Evolutionary conservation across 352 stramenopile genomes (phyloP), one percentile per base, ranked within the genome.

Genomic region (Globisporangium paroecandrum): DNA sequence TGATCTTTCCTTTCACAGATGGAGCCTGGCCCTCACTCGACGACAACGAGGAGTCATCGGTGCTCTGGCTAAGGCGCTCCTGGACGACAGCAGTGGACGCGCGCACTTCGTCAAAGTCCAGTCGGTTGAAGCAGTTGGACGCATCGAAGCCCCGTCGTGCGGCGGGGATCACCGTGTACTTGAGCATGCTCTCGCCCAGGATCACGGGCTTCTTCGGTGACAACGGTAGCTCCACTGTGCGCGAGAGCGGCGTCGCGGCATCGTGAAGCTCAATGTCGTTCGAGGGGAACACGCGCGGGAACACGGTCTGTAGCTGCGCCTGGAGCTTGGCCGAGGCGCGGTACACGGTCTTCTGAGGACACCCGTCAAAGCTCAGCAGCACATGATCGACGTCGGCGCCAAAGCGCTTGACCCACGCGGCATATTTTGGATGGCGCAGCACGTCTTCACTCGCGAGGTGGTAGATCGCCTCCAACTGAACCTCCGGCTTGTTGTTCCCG

Each of bases 131-230:
- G 69, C 84, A 93, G 56, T 58, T 65, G 13, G 77, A 78, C 1
- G 72, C 64, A 34, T 94, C 84, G 49, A 93, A 84, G 0, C 88
- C 86, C 20, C 82, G 88, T 12, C 85, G 87, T 60, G 74, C 73
- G 15, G 77, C 60, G 36, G 86, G 88, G 18, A 76, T 69, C 27
- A 94, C 25, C 24, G 77, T 82, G 63, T 87, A 93, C 63, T 81
- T 87, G 20, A 95, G 77, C 82, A 95, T 82, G 51, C 82, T 88
- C 70, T 93, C 82, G 10, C 76, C 85, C 0, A 90, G 58, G 29
- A 89, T 64, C 4, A 79, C 69, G 0, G 63, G 58, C 24, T 74
- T 72, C n/a, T 79, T 74, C 27, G 69, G 55, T 7, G 69, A 60
- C 38, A 77, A 75, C 5, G 58, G 5, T 12, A 78, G 12, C 7